These are phyloP conservation scores for Salix viminalis DNA, from an alignment of 345 rosid species.

Conservation along the genomic window DNA sequence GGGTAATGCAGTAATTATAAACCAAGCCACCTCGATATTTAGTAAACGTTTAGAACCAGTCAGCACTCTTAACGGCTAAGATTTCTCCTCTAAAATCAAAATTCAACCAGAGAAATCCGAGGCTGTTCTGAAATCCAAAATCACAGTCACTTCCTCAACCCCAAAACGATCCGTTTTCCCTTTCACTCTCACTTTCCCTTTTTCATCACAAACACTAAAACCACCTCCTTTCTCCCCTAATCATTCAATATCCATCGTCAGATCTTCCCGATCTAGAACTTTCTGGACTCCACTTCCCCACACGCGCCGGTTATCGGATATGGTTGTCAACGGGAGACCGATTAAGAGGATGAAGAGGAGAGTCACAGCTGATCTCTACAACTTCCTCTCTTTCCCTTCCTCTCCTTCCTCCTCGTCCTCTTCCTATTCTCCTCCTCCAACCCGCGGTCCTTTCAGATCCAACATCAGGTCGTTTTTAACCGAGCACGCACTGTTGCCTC, in stretches of 20 bases:
- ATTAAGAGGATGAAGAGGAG: slow-evolving; percentile 64
- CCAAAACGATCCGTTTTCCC: background rate
- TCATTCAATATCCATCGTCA: slow-evolving; percentile 8
- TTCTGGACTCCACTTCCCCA: background rate
- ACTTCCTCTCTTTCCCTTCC: slow-evolving; percentile 51
- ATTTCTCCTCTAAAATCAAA: background rate
- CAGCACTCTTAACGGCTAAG: slow-evolving; percentile 3
- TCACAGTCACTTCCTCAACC: background rate
- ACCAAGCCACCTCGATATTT: background rate
- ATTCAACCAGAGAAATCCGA: background rate
- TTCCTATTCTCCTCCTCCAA: background rate
- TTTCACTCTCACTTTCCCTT: background rate
- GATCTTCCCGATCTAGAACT: slow-evolving; percentile 9
- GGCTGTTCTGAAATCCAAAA: background rate
- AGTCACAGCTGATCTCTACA: slow-evolving; percentile 60
- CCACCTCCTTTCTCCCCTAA: background rate
- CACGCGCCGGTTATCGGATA: slow-evolving; percentile 27
- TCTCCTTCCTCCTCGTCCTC: slow-evolving; percentile 7
- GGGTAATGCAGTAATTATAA: background rate
- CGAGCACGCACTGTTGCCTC: slow-evolving; percentile 46
- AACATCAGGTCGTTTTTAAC: slow-evolving; percentile 39
- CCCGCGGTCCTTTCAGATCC: slow-evolving; percentile 39
- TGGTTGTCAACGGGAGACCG: slow-evolving; percentile 57
- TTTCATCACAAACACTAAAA: background rate
- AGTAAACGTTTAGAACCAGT: background rate